These are phyloP conservation scores for Pseudozyma hubeiensis DNA, from an alignment of 1,284 basidiomycete species.

Conservation along the genomic window DNA sequence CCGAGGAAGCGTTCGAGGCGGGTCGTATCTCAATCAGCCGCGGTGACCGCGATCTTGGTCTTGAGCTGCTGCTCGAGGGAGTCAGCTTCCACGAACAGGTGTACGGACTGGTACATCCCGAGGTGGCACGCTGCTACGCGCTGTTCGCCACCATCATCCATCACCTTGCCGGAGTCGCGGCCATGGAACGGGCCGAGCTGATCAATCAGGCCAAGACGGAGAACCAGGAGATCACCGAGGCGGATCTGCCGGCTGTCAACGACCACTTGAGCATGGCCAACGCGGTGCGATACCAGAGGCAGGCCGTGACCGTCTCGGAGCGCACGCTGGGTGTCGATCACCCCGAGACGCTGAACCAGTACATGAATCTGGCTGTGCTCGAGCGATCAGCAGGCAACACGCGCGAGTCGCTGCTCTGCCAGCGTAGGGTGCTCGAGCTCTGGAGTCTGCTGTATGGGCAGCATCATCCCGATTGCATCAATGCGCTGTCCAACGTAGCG, in stretches of 20 bases:
- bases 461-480: slow-evolving; percentile 72
- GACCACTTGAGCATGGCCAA: slow-evolving; percentile 69
- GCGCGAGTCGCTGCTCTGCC: slow-evolving; percentile 71
- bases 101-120: slow-evolving; percentile 74
- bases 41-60: slow-evolving; percentile 71
- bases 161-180: slow-evolving; percentile 48
- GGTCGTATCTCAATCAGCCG: slow-evolving; percentile 72
- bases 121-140: slow-evolving; percentile 73
- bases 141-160: slow-evolving; percentile 72
- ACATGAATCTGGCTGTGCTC: slow-evolving; percentile 74
- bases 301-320: slow-evolving; percentile 74
- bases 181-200: slow-evolving; percentile 47
- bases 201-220: slow-evolving; percentile 54
- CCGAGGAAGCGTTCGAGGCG: slow-evolving; percentile 73
- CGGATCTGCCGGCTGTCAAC: slow-evolving; percentile 43
- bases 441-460: slow-evolving; percentile 73
- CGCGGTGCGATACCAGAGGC: slow-evolving; percentile 72
- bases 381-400: slow-evolving; percentile 70
- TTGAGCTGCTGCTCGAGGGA: slow-evolving; percentile 73
- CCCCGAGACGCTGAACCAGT: slow-evolving; percentile 73
- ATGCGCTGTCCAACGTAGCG: slow-evolving; percentile 70
- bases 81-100: slow-evolving; percentile 74
- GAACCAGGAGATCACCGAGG: slow-evolving; percentile 49
- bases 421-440: slow-evolving; percentile 72
- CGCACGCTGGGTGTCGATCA: slow-evolving; percentile 73